Evolutionary conservation across 148 eudicot genomes (phyloP).

Genomic region (Dianthus caryophyllus): DNA sequence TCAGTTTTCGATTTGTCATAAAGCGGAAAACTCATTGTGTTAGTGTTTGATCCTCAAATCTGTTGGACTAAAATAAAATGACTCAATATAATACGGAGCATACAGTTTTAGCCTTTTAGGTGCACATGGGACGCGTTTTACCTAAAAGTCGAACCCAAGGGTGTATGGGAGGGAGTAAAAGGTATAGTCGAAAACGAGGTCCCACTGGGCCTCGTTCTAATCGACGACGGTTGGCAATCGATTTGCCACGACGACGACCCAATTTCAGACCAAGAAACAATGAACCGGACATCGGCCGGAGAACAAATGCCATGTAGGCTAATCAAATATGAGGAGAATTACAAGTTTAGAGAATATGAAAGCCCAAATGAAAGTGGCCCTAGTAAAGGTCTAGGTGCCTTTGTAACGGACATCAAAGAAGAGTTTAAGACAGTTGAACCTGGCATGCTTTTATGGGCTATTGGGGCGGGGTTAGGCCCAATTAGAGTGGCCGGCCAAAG

Average conservation of each 20-base stretch:
- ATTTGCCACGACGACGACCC: slow-evolving; percentile 87
- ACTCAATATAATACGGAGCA: no score
- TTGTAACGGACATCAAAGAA: slow-evolving; percentile 68
- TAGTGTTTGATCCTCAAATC: no score
- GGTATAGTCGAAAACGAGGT: slow-evolving; percentile 65
- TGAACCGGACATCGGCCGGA: slow-evolving; percentile 77
- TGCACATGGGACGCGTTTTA: slow-evolving; percentile 93
- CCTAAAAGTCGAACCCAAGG: slow-evolving; percentile 85
- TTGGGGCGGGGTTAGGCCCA: slow-evolving; percentile 92
- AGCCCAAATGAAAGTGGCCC: slow-evolving; percentile 30
- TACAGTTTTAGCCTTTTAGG: no score
- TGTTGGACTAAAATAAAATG: no score
- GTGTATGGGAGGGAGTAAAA: slow-evolving; percentile 69
- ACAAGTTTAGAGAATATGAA: slow-evolving; percentile 71
- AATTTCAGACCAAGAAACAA: slow-evolving; percentile 70
- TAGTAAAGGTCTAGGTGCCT: slow-evolving; percentile 70
- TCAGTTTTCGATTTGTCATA: no score
- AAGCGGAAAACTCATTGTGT: no score
- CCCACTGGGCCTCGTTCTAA: slow-evolving; percentile 77
- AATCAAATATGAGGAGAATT: slow-evolving; percentile 62
- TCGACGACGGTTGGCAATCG: slow-evolving; percentile 95
- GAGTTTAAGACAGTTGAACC: slow-evolving; percentile 61
- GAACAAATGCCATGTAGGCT: slow-evolving; percentile 97
- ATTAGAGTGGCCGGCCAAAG: no score
- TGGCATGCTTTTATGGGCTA: slow-evolving; percentile 97